A percentile compares a stretch with the other conserved stretches of the same genome.
Evolutionary conservation across 2,329 filamentous ascomycete genomes (phyloP).

Genomic region (Phialocephala sp.): DNA sequence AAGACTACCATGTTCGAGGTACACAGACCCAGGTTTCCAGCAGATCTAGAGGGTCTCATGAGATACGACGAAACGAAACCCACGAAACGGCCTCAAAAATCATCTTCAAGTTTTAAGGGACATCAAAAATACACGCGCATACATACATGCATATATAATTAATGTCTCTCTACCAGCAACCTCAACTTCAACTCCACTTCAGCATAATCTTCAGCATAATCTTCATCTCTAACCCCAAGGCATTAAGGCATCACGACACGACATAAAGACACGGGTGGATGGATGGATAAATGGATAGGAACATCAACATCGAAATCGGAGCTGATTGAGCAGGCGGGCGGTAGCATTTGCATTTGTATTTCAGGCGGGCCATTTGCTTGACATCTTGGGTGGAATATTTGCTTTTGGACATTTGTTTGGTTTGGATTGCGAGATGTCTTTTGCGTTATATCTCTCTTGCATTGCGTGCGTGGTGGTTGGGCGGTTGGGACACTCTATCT

Average conservation of each 20-base stretch:
- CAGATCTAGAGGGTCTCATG: too few relatives aligned
- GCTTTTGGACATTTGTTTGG: too few relatives aligned
- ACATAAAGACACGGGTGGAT: too few relatives aligned
- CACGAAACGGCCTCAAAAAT: background rate
- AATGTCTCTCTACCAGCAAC: background rate
- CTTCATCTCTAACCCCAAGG: too few relatives aligned
- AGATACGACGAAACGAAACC: background rate
- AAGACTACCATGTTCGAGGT: too few relatives aligned
- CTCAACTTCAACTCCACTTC: background rate
- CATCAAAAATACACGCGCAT: too few relatives aligned
- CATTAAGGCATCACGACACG: too few relatives aligned
- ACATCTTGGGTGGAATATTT: conserved; percentile 2
- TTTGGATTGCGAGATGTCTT: too few relatives aligned
- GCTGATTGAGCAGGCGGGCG: background rate
- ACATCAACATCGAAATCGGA: background rate
- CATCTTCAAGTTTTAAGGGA: background rate
- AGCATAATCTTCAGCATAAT: too few relatives aligned
- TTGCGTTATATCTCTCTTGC: background rate
- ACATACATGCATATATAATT: background rate
- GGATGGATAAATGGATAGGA: too few relatives aligned
- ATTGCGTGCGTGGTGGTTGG: conserved; percentile 1
- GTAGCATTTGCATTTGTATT: conserved; percentile 4
- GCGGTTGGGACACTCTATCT: background rate
- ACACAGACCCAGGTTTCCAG: too few relatives aligned
- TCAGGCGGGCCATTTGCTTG: background rate